Base-by-base conservation (phyloP, 1,139 yeast genomes). In the Yarrowia galli region DNA sequence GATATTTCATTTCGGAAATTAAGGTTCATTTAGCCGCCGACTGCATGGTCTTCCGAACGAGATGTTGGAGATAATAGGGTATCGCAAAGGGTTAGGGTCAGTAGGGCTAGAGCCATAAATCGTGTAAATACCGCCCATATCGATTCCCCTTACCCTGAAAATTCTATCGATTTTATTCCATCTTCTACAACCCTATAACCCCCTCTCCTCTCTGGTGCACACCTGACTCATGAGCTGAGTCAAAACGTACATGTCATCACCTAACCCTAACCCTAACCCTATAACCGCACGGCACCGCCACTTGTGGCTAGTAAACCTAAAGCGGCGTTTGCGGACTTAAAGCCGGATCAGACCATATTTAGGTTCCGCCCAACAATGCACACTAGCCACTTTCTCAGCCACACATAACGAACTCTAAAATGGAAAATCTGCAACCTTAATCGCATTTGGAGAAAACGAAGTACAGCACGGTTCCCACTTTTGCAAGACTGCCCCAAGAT, bases 201-300 rank as follows among this genome's bases (percentile, higher is more conserved):
- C 28, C 7, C 28, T 7, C 28, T 10, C 32, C 32, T 5, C 32
- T 28, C 32, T 5, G 32, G 32, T 28, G 32, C 32, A 28, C 32
- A 28, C 15, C 35, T 51, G 58, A 51, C 28, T 51, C 58, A 51
- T 36, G 58, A 42, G 58, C 58, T 51, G 58, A 51, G 58, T 51
- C 58, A 51, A 51, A 51, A 3, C 23, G n/a, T 3, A 32, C 54
- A 49, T n/a, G 32, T 6, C 28, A 20, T 2, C 5, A n/a, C 15
- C 9, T 18, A 18, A 49, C 20, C 54, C 40, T 18, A 15, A 32
- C 22, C 5, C 10, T 28, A 25, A 25, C 15, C 4, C 16, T 20
- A 4, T n/a, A 28, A 20, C 8, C 13, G 16, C 6, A 20, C 28
- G 58, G 58, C 58, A 35, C 58, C n/a, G 58, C 58, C 58, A 51